Evolutionary conservation across 352 stramenopile genomes (phyloP).

Genomic region (Hyaloperonospora brassicae): DNA sequence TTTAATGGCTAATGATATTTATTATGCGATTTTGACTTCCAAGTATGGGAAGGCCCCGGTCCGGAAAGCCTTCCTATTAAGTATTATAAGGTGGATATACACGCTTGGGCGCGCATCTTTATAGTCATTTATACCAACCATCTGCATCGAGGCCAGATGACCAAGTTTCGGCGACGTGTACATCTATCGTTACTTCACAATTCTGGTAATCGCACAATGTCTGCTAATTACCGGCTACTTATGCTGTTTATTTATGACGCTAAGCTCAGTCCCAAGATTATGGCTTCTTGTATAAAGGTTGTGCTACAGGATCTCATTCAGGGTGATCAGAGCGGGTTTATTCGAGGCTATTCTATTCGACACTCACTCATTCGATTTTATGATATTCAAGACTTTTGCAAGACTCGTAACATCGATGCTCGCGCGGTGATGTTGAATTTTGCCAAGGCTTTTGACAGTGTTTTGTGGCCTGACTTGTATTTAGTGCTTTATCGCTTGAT

Average conservation of each 20-base stretch:
- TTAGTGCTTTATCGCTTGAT: background rate
- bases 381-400: background rate
- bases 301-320: slow-evolving; percentile 5
- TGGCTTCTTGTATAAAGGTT: background rate
- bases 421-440: slow-evolving; percentile 1
- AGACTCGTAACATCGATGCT: background rate
- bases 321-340: slow-evolving; percentile 11
- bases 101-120: slow-evolving; percentile 8
- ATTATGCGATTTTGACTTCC: slow-evolving; percentile 15
- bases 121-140: slow-evolving; percentile 8
- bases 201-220: background rate
- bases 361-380: slow-evolving; percentile 11
- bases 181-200: slow-evolving; percentile 8
- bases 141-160: background rate
- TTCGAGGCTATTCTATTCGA: slow-evolving; percentile 4
- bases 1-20: slow-evolving; percentile 12
- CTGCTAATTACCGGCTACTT: slow-evolving; percentile 8
- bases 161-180: slow-evolving; percentile 3
- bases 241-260: slow-evolving; percentile 5
- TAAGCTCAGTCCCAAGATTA: background rate
- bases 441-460: slow-evolving; percentile 1
- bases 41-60: slow-evolving; percentile 7
- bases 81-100: slow-evolving; percentile 14
- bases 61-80: slow-evolving; percentile 12
- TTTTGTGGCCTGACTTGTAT: background rate